A percentile compares a stretch with the other conserved stretches of the same genome.
Conservation (phyloP, 768 basidiomycete species). For the Austroboletus eburneus region DNA sequence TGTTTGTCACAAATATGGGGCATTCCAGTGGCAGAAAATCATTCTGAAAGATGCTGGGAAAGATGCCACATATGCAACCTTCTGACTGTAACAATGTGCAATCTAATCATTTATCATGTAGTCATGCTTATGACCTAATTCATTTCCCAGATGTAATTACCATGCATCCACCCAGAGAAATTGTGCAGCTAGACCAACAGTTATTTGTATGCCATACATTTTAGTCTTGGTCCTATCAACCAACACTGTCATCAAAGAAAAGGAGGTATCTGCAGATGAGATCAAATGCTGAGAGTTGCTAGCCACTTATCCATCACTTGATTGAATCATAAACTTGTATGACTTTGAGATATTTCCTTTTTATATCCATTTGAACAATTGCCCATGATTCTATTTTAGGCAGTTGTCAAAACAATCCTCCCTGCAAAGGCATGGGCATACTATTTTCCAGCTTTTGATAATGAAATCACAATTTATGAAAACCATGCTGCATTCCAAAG, state of each 20-base stretch:
- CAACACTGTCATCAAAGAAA: constrained; percentile 56
- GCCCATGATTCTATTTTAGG: constrained; percentile 37
- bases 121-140: constrained; percentile 77
- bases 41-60: constrained; percentile 83
- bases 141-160: constrained; percentile 79
- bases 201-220: constrained; percentile 1
- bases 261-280: constrained; percentile 66
- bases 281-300: constrained; percentile 60
- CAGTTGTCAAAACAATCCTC: constrained; percentile 77
- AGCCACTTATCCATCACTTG: constrained; percentile 59
- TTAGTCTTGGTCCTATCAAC: constrained; percentile 68
- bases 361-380: too few species aligned
- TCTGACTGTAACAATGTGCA: not conserved
- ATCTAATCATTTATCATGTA: constrained; percentile 18
- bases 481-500: constrained; percentile 88
- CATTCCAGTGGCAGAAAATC: constrained; percentile 79
- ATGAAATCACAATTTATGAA: constrained; percentile 83
- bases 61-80: constrained; percentile 66
- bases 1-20: constrained; percentile 32
- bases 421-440: constrained; percentile 89
- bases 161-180: constrained; percentile 76
- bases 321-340: constrained; percentile 81
- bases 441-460: constrained; percentile 89
- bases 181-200: constrained; percentile 42
- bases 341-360: constrained; percentile 76